Base-by-base conservation (phyloP, 495 filamentous ascomycete species). In the Penicillium verhagenii region DNA sequence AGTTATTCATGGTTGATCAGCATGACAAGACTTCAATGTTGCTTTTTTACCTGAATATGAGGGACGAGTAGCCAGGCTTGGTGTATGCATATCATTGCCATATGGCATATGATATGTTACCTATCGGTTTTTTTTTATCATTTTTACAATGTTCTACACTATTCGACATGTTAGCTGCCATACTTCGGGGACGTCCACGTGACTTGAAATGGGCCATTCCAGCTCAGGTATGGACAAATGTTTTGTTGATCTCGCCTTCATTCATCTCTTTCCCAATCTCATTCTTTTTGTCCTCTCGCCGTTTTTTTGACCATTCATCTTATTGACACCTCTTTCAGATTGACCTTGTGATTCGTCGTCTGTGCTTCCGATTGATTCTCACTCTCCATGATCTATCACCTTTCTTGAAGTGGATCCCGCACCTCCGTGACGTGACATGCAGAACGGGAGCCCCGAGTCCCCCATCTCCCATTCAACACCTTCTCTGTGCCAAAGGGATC, bases 351-450 rank as follows among this genome's bases (percentile, higher is more conserved):
- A 13, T 35, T n/a, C 33, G 14, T n/a, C n/a, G n/a, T n/a, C n/a
- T n/a, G n/a, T 35, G 0, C 14, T 35, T 35, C n/a, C n/a, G n/a
- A n/a, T 52, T 26, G 31, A 37, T 16, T 47, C n/a, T n/a, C n/a
- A n/a, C 43, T 39, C 48, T 25, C 49, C 55, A 43, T 43, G 47
- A 57, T 53, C 53, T 53, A 63, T 60, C 53, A 47, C 38, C n/a
- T 54, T 40, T 38, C 4, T 11, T 43, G 11, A 19, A 45, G 61
- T 60, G 61, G 61, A 57, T 54, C 61, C 47, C 37, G 43, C 38
- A 45, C 42, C 42, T 26, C 42, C 57, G 53, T 63, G 57, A 63
- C 60, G 61, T 64, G 60, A 60, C 50, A 56, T 56, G 52, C 56
- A 49, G 40, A 6, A 35, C 52, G n/a, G 33, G 40, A n/a, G n/a